Evolutionary conservation across 2,329 filamentous ascomycete genomes (phyloP).

Genomic region (Epicoccum sorghinum): DNA sequence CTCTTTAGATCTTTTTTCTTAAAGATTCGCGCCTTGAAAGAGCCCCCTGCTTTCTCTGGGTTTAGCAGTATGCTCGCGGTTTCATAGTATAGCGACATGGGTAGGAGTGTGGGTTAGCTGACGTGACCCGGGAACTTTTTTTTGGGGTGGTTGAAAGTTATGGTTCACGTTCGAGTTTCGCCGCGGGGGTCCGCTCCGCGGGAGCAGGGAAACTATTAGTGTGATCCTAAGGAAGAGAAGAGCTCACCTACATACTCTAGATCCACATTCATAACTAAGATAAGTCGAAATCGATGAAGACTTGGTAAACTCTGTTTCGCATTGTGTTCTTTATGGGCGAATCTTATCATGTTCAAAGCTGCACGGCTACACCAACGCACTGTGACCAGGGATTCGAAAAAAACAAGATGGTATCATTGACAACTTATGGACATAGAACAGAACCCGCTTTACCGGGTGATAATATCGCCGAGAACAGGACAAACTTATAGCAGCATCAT

Average conservation of each 20-base stretch:
- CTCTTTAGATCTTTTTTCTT: constrained; percentile 75
- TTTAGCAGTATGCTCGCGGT: constrained; percentile 75
- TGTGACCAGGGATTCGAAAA: background rate
- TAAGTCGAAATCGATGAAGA: too few species aligned
- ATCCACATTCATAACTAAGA: too few species aligned
- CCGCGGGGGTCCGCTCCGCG: constrained; percentile 6
- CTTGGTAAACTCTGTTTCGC: too few species aligned
- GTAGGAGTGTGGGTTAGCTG: background rate
- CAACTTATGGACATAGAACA: constrained; percentile 13
- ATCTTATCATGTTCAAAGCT: too few species aligned
- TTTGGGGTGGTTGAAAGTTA: background rate
- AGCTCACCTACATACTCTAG: too few species aligned
- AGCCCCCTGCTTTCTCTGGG: constrained; percentile 72
- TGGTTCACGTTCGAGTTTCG: background rate
- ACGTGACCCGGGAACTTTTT: constrained; percentile 5
- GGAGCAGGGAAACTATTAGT: too few species aligned
- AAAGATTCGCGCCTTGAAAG: constrained; percentile 86
- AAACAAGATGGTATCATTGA: constrained; percentile 18
- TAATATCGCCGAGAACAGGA: background rate
- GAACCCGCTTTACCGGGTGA: constrained; percentile 3
- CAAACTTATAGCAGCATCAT: background rate
- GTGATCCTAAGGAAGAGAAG: too few species aligned
- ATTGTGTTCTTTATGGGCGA: too few species aligned
- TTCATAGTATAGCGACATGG: constrained; percentile 95
- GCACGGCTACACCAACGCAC: too few species aligned